Evolutionary conservation across 2,329 filamentous ascomycete genomes (phyloP).

Genomic region (Huntiella decipiens): DNA sequence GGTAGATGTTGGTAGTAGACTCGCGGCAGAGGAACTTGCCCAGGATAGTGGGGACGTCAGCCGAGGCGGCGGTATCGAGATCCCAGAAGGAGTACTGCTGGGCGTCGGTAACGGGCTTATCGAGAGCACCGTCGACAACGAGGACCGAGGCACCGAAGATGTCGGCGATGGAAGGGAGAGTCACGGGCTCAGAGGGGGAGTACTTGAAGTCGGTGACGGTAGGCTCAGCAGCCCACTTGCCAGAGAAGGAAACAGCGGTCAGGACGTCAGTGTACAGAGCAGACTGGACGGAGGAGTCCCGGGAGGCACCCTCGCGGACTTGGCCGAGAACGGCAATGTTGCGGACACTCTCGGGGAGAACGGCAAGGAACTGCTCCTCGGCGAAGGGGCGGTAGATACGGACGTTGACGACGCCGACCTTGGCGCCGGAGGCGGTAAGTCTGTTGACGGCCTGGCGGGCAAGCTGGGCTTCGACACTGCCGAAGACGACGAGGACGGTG

Average conservation of each 20-base stretch:
- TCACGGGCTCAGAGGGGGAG: constrained; percentile 42
- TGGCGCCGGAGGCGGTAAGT: constrained; percentile 52
- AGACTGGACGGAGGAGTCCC: constrained; percentile 63
- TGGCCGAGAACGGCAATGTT: constrained; percentile 78
- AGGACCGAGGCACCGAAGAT: constrained; percentile 30
- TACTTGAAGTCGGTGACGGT: constrained; percentile 77
- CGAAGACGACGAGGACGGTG: constrained; percentile 77
- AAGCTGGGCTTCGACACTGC: constrained; percentile 75
- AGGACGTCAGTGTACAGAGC: constrained; percentile 81
- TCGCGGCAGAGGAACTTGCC: constrained; percentile 49
- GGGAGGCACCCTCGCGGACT: constrained; percentile 52
- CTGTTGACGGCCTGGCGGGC: constrained; percentile 61
- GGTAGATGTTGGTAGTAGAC: constrained; percentile 41
- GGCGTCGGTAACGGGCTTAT: constrained; percentile 22
- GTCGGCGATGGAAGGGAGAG: constrained; percentile 33
- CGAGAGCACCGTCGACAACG: constrained; percentile 31
- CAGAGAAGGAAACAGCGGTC: constrained; percentile 63
- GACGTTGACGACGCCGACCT: constrained; percentile 76
- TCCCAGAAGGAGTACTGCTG: constrained; percentile 87
- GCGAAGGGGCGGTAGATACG: constrained; percentile 89
- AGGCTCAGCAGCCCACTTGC: constrained; percentile 42
- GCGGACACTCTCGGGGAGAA: constrained; percentile 55
- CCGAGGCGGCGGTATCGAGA: constrained; percentile 51
- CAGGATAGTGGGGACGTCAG: constrained; percentile 42
- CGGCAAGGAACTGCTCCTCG: constrained; percentile 78